Conservation (phyloP, 2,329 filamentous ascomycete species). For the Arthrobotrys musiformis region DNA sequence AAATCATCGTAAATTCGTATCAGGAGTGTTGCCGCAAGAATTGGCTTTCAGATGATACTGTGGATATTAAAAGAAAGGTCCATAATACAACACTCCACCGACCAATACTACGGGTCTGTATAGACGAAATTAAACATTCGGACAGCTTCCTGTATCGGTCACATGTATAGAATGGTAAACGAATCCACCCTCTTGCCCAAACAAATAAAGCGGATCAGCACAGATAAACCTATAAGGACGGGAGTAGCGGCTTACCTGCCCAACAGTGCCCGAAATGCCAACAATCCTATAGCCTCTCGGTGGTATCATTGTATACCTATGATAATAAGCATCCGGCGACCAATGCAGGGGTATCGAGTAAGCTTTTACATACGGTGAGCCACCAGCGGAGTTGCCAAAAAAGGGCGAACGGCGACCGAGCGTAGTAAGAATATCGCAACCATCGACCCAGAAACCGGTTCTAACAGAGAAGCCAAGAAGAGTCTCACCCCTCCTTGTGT, state of each 20-base stretch:
- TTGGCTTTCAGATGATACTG: too few species aligned
- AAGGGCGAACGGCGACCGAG: constrained; percentile 84
- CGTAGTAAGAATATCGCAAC: constrained; percentile 88
- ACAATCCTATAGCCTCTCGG: constrained; percentile 89
- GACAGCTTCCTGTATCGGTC: background rate
- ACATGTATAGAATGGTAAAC: constrained; percentile 58
- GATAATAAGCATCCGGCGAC: background rate
- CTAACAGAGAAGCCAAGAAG: constrained; percentile 85
- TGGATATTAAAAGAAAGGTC: background rate
- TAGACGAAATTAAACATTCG: background rate
- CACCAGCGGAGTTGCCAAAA: constrained; percentile 83
- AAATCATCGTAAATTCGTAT: too few species aligned
- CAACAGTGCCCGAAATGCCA: constrained; percentile 76
- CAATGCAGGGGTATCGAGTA: background rate
- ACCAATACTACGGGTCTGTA: background rate
- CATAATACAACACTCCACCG: background rate
- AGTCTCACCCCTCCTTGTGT: constrained; percentile 85
- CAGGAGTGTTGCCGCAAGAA: too few species aligned
- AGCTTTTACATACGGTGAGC: constrained; percentile 77
- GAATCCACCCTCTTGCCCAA: constrained; percentile 56
- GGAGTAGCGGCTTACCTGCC: constrained; percentile 28
- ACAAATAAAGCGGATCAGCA: constrained; percentile 8
- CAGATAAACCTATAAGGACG: too few species aligned
- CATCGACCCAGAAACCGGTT: constrained; percentile 79
- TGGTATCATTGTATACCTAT: constrained; percentile 85